phyloP scores from a whole-genome alignment of 441 rosid genomes.

The Erodium texanum region DNA sequence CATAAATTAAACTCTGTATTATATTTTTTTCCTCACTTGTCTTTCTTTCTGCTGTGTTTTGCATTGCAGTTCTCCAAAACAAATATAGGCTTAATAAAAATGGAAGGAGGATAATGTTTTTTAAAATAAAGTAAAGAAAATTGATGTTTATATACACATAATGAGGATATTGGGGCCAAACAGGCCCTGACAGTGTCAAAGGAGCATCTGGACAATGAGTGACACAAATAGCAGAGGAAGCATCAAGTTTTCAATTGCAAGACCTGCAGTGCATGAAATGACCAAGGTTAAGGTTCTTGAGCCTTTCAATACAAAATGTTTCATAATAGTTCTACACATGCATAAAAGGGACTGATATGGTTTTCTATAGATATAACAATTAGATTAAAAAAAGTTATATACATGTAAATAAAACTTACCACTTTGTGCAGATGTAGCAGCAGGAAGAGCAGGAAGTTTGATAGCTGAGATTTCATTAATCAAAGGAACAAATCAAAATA shows the following conservation, averaged over 20 bases:
- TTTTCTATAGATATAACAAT: background rate
- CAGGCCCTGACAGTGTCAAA: conserved; percentile 11
- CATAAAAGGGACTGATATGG: background rate
- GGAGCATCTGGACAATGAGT: conserved; percentile 18
- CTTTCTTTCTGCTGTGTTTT: no score
- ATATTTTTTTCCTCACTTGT: background rate
- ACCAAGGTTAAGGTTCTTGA: background rate
- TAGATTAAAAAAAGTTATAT: background rate
- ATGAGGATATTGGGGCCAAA: background rate
- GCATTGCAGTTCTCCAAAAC: background rate
- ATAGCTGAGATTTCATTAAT: conserved; percentile 23
- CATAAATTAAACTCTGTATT: background rate
- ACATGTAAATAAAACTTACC: conserved; percentile 14
- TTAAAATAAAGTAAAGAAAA: no score
- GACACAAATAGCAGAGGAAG: conserved; percentile 10
- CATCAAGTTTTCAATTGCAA: conserved; percentile 9
- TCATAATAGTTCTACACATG: background rate
- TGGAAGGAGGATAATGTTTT: background rate
- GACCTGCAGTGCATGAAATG: conserved; percentile 17
- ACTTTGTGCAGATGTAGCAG: conserved; percentile 22
- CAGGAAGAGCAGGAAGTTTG: conserved; percentile 29
- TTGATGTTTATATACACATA: background rate
- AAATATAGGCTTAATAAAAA: background rate
- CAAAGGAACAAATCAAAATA: background rate
- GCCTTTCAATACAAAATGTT: background rate